phyloP scores from a whole-genome alignment of 2,329 filamentous ascomycete species.

The Ilyonectria robusta region DNA sequence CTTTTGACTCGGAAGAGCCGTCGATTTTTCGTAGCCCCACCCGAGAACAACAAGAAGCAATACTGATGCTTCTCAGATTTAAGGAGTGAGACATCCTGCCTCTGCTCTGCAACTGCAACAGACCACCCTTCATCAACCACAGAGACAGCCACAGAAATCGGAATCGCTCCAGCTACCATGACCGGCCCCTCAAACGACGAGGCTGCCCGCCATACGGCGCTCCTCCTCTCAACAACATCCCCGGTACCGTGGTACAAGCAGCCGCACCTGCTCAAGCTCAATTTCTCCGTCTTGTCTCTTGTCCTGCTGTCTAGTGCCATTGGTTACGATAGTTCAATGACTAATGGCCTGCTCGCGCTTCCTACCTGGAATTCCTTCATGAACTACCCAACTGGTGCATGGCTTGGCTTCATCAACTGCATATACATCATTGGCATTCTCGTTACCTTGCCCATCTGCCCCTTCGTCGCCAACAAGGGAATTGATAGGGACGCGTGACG shows the following conservation, averaged over 20 bases:
- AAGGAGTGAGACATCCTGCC: background rate
- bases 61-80: background rate
- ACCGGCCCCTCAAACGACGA: background rate
- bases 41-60: background rate
- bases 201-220: background rate
- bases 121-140: background rate
- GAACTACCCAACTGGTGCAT: constrained; percentile 14
- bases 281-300: constrained; percentile 14
- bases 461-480: constrained; percentile 2
- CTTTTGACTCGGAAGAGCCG: too few species aligned
- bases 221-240: background rate
- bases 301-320: constrained; percentile 13
- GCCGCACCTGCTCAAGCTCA: constrained; percentile 4
- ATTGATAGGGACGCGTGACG: too few species aligned
- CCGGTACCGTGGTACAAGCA: constrained; percentile 22
- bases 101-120: too few species aligned
- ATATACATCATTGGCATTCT: constrained; percentile 14
- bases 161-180: background rate
- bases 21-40: background rate
- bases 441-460: constrained; percentile 9
- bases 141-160: background rate
- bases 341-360: constrained; percentile 5
- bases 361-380: constrained; percentile 17
- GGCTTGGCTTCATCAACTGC: constrained; percentile 21
- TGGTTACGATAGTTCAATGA: constrained; percentile 13